These are phyloP conservation scores for Globisporangium ultimum DNA, from an alignment of 352 stramenopile species.

Conservation along the genomic window DNA sequence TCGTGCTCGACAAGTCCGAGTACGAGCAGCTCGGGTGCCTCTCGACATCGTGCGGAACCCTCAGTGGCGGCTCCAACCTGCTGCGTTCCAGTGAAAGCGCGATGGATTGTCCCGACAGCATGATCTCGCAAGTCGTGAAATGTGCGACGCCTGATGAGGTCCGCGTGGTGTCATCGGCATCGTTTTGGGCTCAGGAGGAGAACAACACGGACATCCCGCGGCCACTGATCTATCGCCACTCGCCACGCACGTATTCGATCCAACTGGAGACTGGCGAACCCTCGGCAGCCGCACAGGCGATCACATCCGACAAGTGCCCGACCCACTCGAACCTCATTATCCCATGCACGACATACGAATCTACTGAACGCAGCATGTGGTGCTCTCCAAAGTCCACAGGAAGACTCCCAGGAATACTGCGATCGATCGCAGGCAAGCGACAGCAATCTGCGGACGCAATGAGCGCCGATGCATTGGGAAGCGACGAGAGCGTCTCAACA, in stretches of 20 bases:
- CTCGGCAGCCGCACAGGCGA: neutral
- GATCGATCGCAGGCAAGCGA: conserved; percentile 10
- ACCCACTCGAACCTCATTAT: conserved; percentile 28
- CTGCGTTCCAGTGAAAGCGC: conserved; percentile 9
- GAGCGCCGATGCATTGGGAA: neutral
- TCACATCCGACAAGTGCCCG: conserved; percentile 14
- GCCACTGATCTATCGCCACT: conserved; percentile 28
- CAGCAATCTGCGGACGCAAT: neutral
- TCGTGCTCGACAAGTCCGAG: conserved; percentile 23
- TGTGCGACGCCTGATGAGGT: conserved; percentile 25
- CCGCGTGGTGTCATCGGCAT: neutral
- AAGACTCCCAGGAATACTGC: conserved; percentile 22
- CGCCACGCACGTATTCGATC: conserved; percentile 34
- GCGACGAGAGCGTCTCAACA: conserved; percentile 7
- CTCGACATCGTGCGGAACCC: neutral
- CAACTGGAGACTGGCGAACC: conserved; percentile 20
- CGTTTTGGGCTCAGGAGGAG: conserved; percentile 38
- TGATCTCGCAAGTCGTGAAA: conserved; percentile 27
- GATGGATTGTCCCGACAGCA: conserved; percentile 26
- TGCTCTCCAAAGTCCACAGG: conserved; percentile 30
- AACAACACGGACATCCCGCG: conserved; percentile 40
- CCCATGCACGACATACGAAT: conserved; percentile 29
- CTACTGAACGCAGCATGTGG: conserved; percentile 23
- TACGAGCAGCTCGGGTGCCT: conserved; percentile 33
- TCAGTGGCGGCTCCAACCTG: neutral